phyloP scores from a whole-genome alignment of 495 filamentous ascomycete genomes.

The Xylaria nigripes region DNA sequence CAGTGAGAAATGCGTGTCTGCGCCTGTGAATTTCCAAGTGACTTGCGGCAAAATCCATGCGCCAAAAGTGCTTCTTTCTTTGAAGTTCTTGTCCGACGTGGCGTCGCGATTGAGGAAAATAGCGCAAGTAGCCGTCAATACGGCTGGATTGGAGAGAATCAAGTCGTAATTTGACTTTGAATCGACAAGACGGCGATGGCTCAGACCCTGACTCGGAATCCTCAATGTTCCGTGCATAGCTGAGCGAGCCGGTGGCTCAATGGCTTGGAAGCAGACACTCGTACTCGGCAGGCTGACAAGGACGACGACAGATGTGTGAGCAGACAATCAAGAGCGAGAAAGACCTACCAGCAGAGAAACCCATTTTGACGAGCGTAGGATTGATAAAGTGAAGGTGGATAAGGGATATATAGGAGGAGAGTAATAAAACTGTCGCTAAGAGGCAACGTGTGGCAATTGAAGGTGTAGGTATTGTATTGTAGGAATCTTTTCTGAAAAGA shows the following conservation, averaged over 20 bases:
- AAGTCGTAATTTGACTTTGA: background rate
- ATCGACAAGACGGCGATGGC: background rate
- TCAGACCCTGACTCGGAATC: background rate
- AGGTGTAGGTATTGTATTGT: constrained; percentile 12
- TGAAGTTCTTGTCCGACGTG: background rate
- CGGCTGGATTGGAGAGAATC: constrained; percentile 2
- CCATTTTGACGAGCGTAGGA: constrained; percentile 33
- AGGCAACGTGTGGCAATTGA: constrained; percentile 41
- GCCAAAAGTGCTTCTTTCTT: background rate
- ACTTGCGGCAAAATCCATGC: background rate
- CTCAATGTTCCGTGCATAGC: background rate
- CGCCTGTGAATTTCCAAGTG: background rate
- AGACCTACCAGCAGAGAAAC: constrained; percentile 35
- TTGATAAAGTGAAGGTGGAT: constrained; percentile 3
- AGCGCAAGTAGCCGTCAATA: constrained; percentile 22
- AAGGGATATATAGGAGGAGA: constrained; percentile 5
- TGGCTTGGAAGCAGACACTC: constrained; percentile 16
- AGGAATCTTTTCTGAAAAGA: constrained; percentile 14
- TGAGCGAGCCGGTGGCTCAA: constrained; percentile 13
- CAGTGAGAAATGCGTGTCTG: background rate
- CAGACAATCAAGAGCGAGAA: background rate
- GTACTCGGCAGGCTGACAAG: constrained; percentile 9
- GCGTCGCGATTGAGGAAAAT: constrained; percentile 24
- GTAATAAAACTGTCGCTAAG: constrained; percentile 23
- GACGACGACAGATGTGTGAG: constrained; percentile 6